Evolutionary conservation across 768 basidiomycete genomes (phyloP).

Genomic region (Mycena venus): DNA sequence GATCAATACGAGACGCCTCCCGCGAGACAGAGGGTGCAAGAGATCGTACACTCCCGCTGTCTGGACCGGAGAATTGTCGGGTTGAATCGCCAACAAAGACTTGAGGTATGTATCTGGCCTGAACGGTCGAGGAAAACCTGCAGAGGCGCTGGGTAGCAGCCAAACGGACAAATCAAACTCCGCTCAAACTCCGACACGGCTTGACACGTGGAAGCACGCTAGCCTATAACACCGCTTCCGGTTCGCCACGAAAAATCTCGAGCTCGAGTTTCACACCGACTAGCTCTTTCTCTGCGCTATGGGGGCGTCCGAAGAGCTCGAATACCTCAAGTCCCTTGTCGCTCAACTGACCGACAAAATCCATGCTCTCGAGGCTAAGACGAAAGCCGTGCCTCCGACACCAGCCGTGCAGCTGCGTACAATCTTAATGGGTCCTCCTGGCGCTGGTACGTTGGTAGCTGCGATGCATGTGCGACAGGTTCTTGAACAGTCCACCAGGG

Average conservation of each 20-base stretch:
- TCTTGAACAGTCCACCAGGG: slow-evolving; percentile 61
- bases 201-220: slow-evolving; percentile 10
- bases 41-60: too few species aligned
- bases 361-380: slow-evolving; percentile 76
- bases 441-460: slow-evolving; percentile 78
- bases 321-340: slow-evolving; percentile 95
- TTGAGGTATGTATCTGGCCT: too few species aligned
- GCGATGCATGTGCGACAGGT: background rate
- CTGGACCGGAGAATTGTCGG: too few species aligned
- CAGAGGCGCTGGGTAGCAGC: too few species aligned
- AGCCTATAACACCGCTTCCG: slow-evolving; percentile 11
- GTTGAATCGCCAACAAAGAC: too few species aligned
- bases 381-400: slow-evolving; percentile 62
- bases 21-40: too few species aligned
- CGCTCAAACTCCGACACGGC: slow-evolving; percentile 7
- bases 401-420: slow-evolving; percentile 88
- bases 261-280: background rate
- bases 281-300: slow-evolving; percentile 51
- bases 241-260: slow-evolving; percentile 26
- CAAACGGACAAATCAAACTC: slow-evolving; percentile 2
- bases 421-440: slow-evolving; percentile 96
- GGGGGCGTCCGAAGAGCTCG: slow-evolving; percentile 84
- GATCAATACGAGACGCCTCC: too few species aligned
- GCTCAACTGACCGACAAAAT: slow-evolving; percentile 94
- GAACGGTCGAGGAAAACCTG: too few species aligned